Evolutionary conservation across 495 filamentous ascomycete species (phyloP).

Genomic region (Choiromyces venosus): DNA sequence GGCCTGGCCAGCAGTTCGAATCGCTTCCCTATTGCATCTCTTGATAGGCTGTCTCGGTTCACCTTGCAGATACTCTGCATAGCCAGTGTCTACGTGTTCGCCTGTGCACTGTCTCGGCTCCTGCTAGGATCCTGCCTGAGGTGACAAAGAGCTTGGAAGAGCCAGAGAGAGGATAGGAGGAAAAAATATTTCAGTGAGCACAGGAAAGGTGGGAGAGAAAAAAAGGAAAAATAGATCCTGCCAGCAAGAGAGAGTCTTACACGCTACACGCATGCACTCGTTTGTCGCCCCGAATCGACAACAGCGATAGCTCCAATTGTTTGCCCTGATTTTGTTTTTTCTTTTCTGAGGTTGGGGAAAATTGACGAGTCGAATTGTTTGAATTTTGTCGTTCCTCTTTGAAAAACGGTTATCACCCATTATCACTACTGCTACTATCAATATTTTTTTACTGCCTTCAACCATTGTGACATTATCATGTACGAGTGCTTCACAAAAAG

Average conservation of each 20-base stretch:
- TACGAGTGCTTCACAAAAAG: neutral
- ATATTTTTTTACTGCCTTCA: neutral
- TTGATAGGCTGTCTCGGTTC: conserved; percentile 28
- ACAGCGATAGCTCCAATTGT: neutral
- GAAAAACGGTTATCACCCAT: neutral
- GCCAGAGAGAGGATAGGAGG: neutral
- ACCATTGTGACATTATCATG: neutral
- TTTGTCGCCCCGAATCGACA: neutral
- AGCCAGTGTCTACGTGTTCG: conserved; percentile 36
- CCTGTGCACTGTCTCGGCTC: conserved; percentile 31
- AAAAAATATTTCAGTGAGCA: too few relatives aligned
- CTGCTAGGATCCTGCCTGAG: conserved; percentile 13
- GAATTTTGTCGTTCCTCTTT: neutral
- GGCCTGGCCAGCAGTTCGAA: conserved; percentile 19
- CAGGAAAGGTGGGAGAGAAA: conserved; percentile 7
- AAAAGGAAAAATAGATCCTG: conserved; percentile 9
- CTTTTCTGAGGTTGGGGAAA: neutral
- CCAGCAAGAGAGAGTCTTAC: conserved; percentile 1
- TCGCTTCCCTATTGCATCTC: conserved; percentile 21
- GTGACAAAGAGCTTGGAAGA: neutral
- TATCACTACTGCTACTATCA: neutral
- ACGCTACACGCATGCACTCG: conserved; percentile 4
- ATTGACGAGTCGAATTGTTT: neutral
- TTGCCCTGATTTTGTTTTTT: conserved; percentile 1
- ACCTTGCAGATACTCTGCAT: conserved; percentile 18